These are phyloP conservation scores for Immersiella caudata DNA, from an alignment of 495 filamentous ascomycete species.

Conservation along the genomic window DNA sequence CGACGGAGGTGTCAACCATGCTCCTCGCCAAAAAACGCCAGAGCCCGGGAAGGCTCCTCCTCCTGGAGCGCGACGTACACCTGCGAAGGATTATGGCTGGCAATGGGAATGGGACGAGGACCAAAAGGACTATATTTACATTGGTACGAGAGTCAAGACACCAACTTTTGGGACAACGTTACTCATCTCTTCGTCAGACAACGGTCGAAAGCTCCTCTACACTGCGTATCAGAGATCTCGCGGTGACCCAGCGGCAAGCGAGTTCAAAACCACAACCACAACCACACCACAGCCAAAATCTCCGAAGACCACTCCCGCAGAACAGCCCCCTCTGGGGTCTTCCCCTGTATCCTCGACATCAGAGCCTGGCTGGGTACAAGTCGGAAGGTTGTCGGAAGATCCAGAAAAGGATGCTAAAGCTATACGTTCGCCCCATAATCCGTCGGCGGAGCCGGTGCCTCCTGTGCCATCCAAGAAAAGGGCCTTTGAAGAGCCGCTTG, in stretches of 20 bases:
- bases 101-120: slow-evolving; percentile 22
- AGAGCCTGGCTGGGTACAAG: background rate
- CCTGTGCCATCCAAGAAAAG: background rate
- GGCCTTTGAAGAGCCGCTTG: slow-evolving; percentile 17
- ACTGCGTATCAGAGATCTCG: slow-evolving; percentile 18
- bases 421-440: background rate
- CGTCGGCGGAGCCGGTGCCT: background rate
- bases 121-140: slow-evolving; percentile 10
- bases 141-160: background rate
- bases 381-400: background rate
- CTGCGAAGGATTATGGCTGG: slow-evolving; percentile 20
- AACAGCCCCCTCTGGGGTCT: background rate
- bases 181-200: background rate
- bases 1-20: background rate
- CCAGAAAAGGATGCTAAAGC: background rate
- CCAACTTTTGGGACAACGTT: background rate
- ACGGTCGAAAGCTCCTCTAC: slow-evolving; percentile 18
- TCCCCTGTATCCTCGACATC: background rate
- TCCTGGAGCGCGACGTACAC: background rate
- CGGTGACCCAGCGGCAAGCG: background rate
- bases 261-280: background rate
- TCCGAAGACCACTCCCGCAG: background rate
- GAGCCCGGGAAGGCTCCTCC: background rate
- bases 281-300: background rate
- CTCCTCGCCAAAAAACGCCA: background rate